A percentile compares a stretch with the other conserved stretches of the same genome.
Conservation (phyloP, 257 asterid species). For the Buddleja alternifolia region DNA sequence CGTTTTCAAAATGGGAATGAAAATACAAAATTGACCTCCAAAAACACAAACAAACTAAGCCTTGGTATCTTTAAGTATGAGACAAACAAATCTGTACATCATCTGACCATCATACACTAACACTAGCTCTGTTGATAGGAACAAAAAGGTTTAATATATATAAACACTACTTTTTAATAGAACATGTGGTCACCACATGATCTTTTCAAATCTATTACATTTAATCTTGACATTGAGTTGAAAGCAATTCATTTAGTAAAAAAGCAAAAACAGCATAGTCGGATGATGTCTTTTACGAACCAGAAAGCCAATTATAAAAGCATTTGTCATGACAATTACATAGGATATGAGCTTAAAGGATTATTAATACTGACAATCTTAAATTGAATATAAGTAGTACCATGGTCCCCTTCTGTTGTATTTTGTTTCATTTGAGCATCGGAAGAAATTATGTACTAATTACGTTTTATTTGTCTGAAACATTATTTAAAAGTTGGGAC, state of each 20-base stretch:
- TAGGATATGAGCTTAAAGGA: background rate
- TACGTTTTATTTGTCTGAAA: background rate
- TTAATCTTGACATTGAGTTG: background rate
- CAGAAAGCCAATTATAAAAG: background rate
- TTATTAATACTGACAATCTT: background rate
- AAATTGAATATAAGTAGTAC: background rate
- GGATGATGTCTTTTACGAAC: background rate
- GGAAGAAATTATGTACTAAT: background rate
- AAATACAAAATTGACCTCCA: too few relatives aligned
- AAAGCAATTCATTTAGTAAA: background rate
- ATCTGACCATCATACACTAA: too few relatives aligned
- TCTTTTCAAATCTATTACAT: background rate
- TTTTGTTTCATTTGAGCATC: background rate
- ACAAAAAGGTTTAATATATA: background rate
- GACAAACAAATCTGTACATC: background rate
- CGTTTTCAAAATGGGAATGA: too few relatives aligned
- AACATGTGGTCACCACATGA: background rate
- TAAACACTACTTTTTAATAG: background rate
- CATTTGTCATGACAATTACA: background rate
- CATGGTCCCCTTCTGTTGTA: slow-evolving; percentile 23
- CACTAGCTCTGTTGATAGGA: background rate
- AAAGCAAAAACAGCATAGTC: background rate
- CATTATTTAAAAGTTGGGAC: slow-evolving; percentile 15
- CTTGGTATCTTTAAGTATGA: background rate
- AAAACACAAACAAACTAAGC: too few relatives aligned